Evolutionary conservation across 371 early-diverging fungal species (phyloP).

Genomic region (Zychaea mexicana): DNA sequence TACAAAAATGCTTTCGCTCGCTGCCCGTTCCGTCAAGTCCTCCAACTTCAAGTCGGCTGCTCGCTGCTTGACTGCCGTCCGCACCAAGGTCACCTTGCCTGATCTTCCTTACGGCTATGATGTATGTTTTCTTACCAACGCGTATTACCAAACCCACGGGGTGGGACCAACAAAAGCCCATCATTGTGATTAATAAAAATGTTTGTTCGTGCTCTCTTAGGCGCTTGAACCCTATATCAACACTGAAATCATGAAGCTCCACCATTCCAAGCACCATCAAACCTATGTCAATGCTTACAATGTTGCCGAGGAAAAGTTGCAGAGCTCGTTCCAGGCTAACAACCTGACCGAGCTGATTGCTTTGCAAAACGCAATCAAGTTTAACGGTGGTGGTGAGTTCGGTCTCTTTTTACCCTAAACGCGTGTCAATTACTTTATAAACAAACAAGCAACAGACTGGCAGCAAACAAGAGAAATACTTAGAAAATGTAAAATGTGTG

Average conservation of each 20-base stretch:
- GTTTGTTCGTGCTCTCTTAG: slow-evolving; percentile 31
- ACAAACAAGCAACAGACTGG: not conserved
- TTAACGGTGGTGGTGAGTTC: slow-evolving; percentile 91
- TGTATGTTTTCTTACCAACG: slow-evolving; percentile 49
- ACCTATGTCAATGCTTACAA: slow-evolving; percentile 64
- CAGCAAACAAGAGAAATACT: too few relatives aligned
- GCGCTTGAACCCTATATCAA: slow-evolving; percentile 94
- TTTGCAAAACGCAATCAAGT: slow-evolving; percentile 83
- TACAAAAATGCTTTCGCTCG: slow-evolving; percentile 43
- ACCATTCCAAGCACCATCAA: slow-evolving; percentile 97
- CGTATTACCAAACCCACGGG: too few relatives aligned
- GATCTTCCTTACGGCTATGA: slow-evolving; percentile 77
- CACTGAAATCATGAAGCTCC: slow-evolving; percentile 95
- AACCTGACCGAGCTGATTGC: slow-evolving; percentile 76
- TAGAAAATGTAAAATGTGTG: not conserved
- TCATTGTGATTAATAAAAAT: not conserved
- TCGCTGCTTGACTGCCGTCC: slow-evolving; percentile 50
- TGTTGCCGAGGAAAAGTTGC: slow-evolving; percentile 71
- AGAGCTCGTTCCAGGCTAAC: slow-evolving; percentile 65
- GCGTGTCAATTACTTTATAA: not conserved
- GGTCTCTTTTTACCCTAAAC: not conserved
- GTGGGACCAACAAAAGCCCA: too few relatives aligned
- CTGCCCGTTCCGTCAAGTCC: slow-evolving; percentile 48
- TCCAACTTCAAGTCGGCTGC: slow-evolving; percentile 33
- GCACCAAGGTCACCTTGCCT: slow-evolving; percentile 72